A percentile compares a stretch with the other conserved stretches of the same genome.
These are phyloP conservation scores for Zygosaccharomyces pseudobailii DNA, from an alignment of 1,139 yeast genomes.

Conservation along the genomic window DNA sequence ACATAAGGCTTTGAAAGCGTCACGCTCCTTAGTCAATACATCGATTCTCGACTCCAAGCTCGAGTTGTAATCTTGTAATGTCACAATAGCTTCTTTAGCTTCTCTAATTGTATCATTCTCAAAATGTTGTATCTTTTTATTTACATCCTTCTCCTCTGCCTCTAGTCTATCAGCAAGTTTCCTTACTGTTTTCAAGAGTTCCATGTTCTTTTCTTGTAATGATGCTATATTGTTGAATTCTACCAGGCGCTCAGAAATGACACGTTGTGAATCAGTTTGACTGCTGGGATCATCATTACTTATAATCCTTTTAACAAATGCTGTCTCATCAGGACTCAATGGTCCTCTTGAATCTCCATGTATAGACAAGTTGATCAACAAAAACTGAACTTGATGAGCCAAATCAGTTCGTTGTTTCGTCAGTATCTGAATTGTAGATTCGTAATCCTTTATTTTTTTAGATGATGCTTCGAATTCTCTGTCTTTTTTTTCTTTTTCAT, in stretches of 20 bases:
- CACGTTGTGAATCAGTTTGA: constrained; percentile 57
- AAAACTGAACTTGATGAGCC: constrained; percentile 72
- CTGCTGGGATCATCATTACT: constrained; percentile 29
- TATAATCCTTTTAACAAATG: constrained; percentile 37
- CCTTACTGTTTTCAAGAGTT: constrained; percentile 61
- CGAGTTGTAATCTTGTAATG: constrained; percentile 59
- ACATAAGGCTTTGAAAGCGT: constrained; percentile 15
- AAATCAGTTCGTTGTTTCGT: constrained; percentile 63
- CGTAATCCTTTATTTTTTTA: constrained; percentile 37
- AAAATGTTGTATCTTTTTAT: constrained; percentile 40
- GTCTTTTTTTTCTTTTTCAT: constrained; percentile 31
- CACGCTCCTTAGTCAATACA: constrained; percentile 19
- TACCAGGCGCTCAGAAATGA: constrained; percentile 70
- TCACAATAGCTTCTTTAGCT: constrained; percentile 70
- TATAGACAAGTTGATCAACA: constrained; percentile 64
- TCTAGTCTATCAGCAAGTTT: constrained; percentile 69
- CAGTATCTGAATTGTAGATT: constrained; percentile 40
- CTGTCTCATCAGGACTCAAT: constrained; percentile 43
- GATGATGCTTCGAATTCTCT: constrained; percentile 33
- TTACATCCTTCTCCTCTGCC: constrained; percentile 40
- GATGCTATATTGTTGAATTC: constrained; percentile 64
- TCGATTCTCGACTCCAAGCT: constrained; percentile 32
- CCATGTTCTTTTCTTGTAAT: constrained; percentile 68
- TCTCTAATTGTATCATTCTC: constrained; percentile 63
- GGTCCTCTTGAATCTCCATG: constrained; percentile 39